phyloP scores from a whole-genome alignment of 2,329 filamentous ascomycete genomes.

The Colletotrichum zoysiae region DNA sequence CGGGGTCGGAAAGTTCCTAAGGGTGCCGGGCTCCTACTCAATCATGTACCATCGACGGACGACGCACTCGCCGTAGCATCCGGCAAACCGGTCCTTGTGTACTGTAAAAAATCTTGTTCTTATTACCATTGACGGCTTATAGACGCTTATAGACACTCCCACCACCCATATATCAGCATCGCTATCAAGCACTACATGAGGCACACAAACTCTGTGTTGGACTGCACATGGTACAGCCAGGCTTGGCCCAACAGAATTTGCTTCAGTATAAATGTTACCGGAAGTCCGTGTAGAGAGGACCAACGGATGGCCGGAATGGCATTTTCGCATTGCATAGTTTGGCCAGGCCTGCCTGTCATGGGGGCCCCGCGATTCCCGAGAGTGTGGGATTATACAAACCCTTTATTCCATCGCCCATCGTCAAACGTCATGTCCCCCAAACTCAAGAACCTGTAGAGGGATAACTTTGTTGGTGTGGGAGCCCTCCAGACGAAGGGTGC shows the following conservation, averaged over 20 bases:
- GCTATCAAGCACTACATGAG: conserved; percentile 5
- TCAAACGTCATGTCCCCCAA: conserved; percentile 29
- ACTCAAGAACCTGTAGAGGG: conserved; percentile 19
- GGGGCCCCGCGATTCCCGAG: conserved; percentile 16
- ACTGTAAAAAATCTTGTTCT: not conserved
- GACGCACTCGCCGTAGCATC: conserved; percentile 24
- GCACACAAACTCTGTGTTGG: conserved; percentile 22
- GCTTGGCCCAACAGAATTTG: conserved; percentile 38
- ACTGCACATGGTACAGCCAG: conserved; percentile 22
- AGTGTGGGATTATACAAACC: conserved; percentile 7
- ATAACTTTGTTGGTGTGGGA: conserved; percentile 5
- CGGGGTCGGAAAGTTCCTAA: conserved; percentile 20
- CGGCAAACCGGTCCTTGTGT: conserved; percentile 17
- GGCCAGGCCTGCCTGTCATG: conserved; percentile 1
- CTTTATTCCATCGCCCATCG: conserved; percentile 18
- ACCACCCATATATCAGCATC: conserved; percentile 34
- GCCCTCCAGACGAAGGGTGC: conserved; percentile 23
- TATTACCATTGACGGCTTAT: conserved; percentile 25
- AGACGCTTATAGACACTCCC: conserved; percentile 38
- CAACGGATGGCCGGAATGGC: conserved; percentile 23
- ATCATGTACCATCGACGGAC: conserved; percentile 29
- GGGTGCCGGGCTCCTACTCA: conserved; percentile 16
- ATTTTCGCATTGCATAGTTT: conserved; percentile 21
- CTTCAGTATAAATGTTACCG: conserved; percentile 27
- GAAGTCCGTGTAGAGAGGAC: conserved; percentile 20